Evolutionary conservation across 1,284 basidiomycete species (phyloP).

Genomic region (Hypsizygus ulmarius): DNA sequence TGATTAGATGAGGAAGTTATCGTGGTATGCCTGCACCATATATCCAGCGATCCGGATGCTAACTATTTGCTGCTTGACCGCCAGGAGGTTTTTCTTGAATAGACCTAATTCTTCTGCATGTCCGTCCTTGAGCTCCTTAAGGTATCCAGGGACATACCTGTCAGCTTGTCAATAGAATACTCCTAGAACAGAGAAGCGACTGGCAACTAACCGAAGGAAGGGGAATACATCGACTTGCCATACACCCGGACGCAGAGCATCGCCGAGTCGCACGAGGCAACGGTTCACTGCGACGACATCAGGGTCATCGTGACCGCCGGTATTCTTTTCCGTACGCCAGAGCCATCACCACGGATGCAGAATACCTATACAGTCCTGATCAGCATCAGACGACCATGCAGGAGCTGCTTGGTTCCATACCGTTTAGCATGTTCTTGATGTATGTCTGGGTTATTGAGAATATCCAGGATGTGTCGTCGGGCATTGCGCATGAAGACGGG

Average conservation of each 20-base stretch:
- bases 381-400: not conserved
- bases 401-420: conserved; percentile 25
- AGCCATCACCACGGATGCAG: conserved; percentile 60
- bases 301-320: conserved; percentile 52
- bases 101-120: conserved; percentile 56
- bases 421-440: conserved; percentile 54
- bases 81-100: conserved; percentile 48
- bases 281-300: conserved; percentile 54
- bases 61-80: conserved; percentile 46
- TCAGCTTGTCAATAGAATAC: not conserved
- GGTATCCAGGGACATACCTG: conserved; percentile 56
- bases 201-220: conserved; percentile 40
- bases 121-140: conserved; percentile 47
- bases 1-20: not conserved
- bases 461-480: conserved; percentile 48
- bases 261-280: conserved; percentile 46
- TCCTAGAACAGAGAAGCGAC: not conserved
- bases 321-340: conserved; percentile 63
- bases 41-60: conserved; percentile 10
- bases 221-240: conserved; percentile 61
- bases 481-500: conserved; percentile 46
- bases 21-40: not conserved
- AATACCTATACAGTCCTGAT: conserved; percentile 42
- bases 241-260: conserved; percentile 51
- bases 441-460: conserved; percentile 44